phyloP scores from a whole-genome alignment of 768 basidiomycete genomes.

The Coprinellus aureogranulatus region DNA sequence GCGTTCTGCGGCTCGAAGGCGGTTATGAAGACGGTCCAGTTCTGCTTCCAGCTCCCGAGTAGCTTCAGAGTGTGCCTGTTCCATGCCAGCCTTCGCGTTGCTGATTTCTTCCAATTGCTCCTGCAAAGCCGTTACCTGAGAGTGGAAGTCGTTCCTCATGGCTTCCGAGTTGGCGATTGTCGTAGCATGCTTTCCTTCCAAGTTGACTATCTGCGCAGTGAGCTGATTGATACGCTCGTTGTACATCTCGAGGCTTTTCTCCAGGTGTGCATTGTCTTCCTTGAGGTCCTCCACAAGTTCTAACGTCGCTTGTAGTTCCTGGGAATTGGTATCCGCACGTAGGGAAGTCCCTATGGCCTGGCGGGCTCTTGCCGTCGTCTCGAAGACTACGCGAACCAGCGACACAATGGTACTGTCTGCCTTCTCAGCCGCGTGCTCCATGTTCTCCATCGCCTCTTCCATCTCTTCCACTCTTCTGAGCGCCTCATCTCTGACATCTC shows the following conservation, averaged over 20 bases:
- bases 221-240: slow-evolving; percentile 4
- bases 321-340: not conserved
- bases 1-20: not conserved
- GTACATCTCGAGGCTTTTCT: not conserved
- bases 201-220: not conserved
- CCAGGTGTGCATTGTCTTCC: slow-evolving; percentile 2
- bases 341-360: slow-evolving; percentile 12
- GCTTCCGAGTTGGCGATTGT: not conserved
- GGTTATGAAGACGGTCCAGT: slow-evolving; percentile 2
- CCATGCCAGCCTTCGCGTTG: not conserved
- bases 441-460: slow-evolving; percentile 57
- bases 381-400: slow-evolving; percentile 37
- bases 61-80: not conserved
- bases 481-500: slow-evolving; percentile 70
- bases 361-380: slow-evolving; percentile 29
- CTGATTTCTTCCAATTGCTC: not conserved
- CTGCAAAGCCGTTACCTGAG: slow-evolving; percentile 7
- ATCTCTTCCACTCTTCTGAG: slow-evolving; percentile 52
- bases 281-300: slow-evolving; percentile 2
- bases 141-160: slow-evolving; percentile 3
- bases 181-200: not conserved
- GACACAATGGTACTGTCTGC: slow-evolving; percentile 34
- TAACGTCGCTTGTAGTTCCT: not conserved
- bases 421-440: slow-evolving; percentile 27
- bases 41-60: slow-evolving; percentile 3